Percentiles rank a stretch among this genome's conserved stretches.
Evolutionary conservation across 805 yeast genomes (phyloP).

Genomic region (Wickerhamiella parazyma): DNA sequence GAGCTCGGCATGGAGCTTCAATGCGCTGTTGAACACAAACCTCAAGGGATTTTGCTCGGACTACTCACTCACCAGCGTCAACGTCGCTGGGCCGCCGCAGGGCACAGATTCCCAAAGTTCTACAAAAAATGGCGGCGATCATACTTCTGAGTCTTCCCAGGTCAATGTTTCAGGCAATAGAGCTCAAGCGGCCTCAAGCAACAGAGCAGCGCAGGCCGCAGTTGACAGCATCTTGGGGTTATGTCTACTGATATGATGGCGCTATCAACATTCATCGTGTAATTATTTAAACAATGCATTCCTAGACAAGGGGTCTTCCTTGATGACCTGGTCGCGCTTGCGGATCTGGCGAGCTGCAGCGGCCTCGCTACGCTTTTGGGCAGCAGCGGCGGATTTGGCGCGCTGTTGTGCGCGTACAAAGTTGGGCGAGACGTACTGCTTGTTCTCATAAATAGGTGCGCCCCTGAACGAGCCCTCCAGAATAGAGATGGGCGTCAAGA

Average conservation of each 20-base stretch:
- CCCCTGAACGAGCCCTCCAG: constrained; percentile 97
- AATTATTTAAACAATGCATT: constrained; percentile 49
- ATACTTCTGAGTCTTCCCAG: no score
- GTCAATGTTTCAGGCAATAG: no score
- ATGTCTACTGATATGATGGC: no score
- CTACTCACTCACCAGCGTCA: neutral
- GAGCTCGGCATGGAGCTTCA: neutral
- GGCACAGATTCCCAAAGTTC: neutral
- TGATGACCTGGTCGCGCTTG: constrained; percentile 59
- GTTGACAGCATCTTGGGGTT: no score
- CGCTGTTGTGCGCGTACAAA: constrained; percentile 79
- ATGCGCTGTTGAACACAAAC: neutral
- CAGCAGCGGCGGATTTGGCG: constrained; percentile 67
- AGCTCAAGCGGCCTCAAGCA: no score
- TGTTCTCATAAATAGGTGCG: constrained; percentile 92
- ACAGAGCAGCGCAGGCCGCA: no score
- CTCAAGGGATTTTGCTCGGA: neutral
- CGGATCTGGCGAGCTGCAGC: constrained; percentile 63
- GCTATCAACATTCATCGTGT: neutral
- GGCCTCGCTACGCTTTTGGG: constrained; percentile 64
- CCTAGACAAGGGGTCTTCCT: constrained; percentile 69
- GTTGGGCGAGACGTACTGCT: constrained; percentile 93
- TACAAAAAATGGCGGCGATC: neutral
- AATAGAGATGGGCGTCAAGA: constrained; percentile 77
- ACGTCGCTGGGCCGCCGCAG: neutral